Base-by-base conservation (phyloP, 2,329 filamentous ascomycete genomes). In the Penicillium sp. region DNA sequence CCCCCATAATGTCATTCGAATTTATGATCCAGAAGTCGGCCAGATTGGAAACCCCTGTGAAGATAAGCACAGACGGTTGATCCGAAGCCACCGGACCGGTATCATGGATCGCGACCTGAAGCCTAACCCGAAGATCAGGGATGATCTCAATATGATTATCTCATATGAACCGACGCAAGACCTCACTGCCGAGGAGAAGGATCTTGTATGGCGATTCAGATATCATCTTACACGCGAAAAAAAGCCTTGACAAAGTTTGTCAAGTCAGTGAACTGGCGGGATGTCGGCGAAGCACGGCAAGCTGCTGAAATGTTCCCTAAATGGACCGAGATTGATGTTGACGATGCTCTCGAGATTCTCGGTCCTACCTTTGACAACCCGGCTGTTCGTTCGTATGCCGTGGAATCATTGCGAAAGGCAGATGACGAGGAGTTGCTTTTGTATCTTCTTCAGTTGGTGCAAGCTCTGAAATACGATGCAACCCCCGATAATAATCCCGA, bases 301-400 rank as follows among this genome's bases (percentile, higher is more conserved):
- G 91, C 92, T 5, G 88, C 93, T 19, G 89, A 95, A 53, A 83
- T 99, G 4, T 79, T 99, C 14, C 83, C 87, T 0, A 92, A 91
- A 60, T 99, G 93, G 93, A 95, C 88, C 0, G 89, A 95, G 58
- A 95, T 99, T 50, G 93, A 97, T 64, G 86, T 99, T 4, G 95
- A 99, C 62, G 93, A 97, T 73, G 93, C 92, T 14, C 79, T 99
- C 37, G 93, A 99, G 69, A 77, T 99, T 10, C 82, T 99, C 1
- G 93, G 93, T 0, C 92, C 93, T 9, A 90, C 87, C 0, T 95
- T 97, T 55, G 88, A 95, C 64, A 95, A 95, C 60, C 79, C 85
- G 1, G 84, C 87, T 0, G 91, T 99, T 18, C 84, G 93, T 55
- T 88, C 89, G 0, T 99, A 96, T 68, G 93, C 93, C 1, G 93